phyloP scores from a whole-genome alignment of 352 stramenopile genomes.

The Globisporangium iwayamae region DNA sequence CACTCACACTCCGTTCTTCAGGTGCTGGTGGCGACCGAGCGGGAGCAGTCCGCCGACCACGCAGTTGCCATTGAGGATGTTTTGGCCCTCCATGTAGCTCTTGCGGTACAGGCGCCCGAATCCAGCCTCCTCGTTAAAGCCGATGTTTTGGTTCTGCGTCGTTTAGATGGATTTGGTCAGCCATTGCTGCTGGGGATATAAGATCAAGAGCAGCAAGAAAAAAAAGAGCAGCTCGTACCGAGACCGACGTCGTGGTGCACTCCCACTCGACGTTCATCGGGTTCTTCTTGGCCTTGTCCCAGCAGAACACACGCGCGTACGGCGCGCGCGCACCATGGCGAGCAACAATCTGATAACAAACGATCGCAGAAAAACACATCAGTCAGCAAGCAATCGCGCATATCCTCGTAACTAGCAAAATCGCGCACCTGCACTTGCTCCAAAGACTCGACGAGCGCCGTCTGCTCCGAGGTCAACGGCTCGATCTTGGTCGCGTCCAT shows the following conservation, averaged over 20 bases:
- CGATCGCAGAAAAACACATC: background rate
- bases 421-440: constrained; percentile 67
- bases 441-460: constrained; percentile 58
- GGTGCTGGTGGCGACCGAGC: constrained; percentile 76
- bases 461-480: constrained; percentile 55
- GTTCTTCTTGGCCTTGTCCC: constrained; percentile 61
- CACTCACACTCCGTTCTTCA: constrained; percentile 60
- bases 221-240: constrained; percentile 32
- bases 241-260: constrained; percentile 68
- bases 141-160: constrained; percentile 71
- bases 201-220: background rate
- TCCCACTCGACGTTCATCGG: constrained; percentile 74
- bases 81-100: constrained; percentile 67
- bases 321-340: constrained; percentile 72
- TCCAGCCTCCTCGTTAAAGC: constrained; percentile 34
- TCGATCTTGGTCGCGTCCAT: constrained; percentile 59
- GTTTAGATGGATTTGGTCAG: background rate
- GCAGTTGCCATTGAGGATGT: constrained; percentile 76
- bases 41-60: constrained; percentile 69
- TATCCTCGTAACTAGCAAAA: background rate
- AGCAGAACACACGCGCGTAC: constrained; percentile 77
- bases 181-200: background rate
- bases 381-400: background rate
- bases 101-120: constrained; percentile 81
- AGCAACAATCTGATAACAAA: constrained; percentile 46